A percentile compares a stretch with the other conserved stretches of the same genome.
Conservation (phyloP, 148 eudicot genomes). For the Nepenthes gracilis region DNA sequence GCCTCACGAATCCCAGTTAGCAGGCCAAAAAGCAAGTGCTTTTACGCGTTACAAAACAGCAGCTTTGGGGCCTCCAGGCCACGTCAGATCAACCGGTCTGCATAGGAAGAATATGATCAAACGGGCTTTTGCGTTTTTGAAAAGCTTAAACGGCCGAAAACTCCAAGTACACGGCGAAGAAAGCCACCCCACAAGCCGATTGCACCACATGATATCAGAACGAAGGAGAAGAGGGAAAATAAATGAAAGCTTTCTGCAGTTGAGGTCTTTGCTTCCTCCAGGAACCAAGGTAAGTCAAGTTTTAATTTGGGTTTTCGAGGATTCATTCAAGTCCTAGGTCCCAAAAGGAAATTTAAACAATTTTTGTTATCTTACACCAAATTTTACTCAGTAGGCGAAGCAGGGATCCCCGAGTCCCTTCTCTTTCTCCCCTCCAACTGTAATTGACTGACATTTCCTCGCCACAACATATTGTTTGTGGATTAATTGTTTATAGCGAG, state of each 20-base stretch:
- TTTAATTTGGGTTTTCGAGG: not conserved
- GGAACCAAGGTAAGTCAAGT: slow-evolving; percentile 40
- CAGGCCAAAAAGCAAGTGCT: slow-evolving; percentile 23
- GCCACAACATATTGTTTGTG: no score
- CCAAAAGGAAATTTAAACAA: no score
- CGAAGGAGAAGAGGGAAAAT: slow-evolving; percentile 74
- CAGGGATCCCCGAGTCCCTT: no score
- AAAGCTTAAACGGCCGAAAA: slow-evolving; percentile 8
- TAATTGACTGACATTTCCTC: no score
- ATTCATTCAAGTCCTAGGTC: no score
- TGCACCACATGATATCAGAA: slow-evolving; percentile 84
- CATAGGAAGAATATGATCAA: slow-evolving; percentile 18
- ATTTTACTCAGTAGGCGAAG: no score
- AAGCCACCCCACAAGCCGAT: slow-evolving; percentile 34
- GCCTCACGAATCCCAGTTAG: slow-evolving; percentile 3
- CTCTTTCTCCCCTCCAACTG: no score
- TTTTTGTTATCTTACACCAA: no score
- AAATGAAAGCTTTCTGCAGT: slow-evolving; percentile 68
- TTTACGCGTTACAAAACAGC: slow-evolving; percentile 24
- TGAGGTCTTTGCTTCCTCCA: slow-evolving; percentile 59
- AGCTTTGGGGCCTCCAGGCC: slow-evolving; percentile 7
- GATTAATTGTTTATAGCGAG: slow-evolving; percentile 19
- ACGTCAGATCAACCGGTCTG: slow-evolving; percentile 6
- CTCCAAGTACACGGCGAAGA: slow-evolving; percentile 30
- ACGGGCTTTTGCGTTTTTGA: slow-evolving; percentile 19